These are phyloP conservation scores for Mortierella sp. DNA, from an alignment of 371 early-diverging fungal species.

Conservation along the genomic window DNA sequence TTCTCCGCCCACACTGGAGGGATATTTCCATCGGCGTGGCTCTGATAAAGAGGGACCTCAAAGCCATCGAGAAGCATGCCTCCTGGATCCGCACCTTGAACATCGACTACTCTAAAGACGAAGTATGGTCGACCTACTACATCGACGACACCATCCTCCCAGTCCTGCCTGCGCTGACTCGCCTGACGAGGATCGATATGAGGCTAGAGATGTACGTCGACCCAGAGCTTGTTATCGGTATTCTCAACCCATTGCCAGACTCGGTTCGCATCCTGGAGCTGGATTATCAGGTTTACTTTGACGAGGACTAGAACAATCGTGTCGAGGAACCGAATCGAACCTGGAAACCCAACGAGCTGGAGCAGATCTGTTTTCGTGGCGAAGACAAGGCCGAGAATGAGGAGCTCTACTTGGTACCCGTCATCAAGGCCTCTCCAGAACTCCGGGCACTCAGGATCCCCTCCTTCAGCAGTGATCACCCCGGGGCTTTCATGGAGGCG, in stretches of 20 bases:
- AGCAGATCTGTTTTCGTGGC: neutral
- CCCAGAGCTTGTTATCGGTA: neutral
- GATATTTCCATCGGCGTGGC: neutral
- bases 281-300: neutral
- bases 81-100: neutral
- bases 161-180: neutral
- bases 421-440: neutral
- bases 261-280: neutral
- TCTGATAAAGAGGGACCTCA: neutral
- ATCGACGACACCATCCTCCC: neutral
- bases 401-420: neutral
- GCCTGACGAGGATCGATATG: neutral
- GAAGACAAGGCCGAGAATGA: neutral
- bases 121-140: neutral
- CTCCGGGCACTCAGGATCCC: neutral
- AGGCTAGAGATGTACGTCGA: neutral
- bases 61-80: neutral
- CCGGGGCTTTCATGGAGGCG: neutral
- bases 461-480: neutral
- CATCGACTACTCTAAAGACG: neutral
- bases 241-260: neutral
- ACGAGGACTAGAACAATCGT: neutral
- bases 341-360: neutral
- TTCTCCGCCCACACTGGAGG: neutral
- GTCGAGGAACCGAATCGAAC: neutral